Percentiles rank a stretch among this genome's conserved stretches.
Evolutionary conservation across 2,329 filamentous ascomycete genomes (phyloP).

Genomic region (Rutstroemia sp.): DNA sequence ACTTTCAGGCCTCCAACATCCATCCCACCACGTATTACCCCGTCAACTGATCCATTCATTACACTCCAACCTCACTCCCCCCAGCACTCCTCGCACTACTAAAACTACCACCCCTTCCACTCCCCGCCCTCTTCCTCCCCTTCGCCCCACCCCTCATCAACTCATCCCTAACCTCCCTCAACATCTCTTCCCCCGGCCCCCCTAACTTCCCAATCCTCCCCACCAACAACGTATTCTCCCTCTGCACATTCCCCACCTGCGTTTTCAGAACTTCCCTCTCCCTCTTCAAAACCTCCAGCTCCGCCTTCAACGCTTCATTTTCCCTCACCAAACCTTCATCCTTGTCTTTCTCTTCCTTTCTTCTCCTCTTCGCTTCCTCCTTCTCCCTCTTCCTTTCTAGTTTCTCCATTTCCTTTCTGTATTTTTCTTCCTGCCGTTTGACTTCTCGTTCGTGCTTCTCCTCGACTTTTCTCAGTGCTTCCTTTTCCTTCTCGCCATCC

Average conservation of each 20-base stretch:
- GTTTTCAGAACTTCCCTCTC: constrained; percentile 47
- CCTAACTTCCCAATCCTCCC: constrained; percentile 43
- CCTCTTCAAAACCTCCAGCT: constrained; percentile 48
- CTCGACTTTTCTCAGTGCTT: constrained; percentile 47
- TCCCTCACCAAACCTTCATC: constrained; percentile 39
- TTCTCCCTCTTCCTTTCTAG: constrained; percentile 55
- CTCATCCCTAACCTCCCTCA: constrained; percentile 23
- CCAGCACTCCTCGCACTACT: neutral
- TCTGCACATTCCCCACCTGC: constrained; percentile 50
- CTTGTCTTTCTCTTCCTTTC: constrained; percentile 47
- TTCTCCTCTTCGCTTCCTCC: constrained; percentile 53
- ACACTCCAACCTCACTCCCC: neutral
- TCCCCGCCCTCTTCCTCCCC: constrained; percentile 18
- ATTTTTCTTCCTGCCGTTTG: constrained; percentile 60
- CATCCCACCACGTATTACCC: neutral
- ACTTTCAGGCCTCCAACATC: too few relatives aligned
- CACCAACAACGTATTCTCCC: constrained; percentile 51
- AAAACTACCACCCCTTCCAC: constrained; percentile 15
- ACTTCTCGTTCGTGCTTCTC: constrained; percentile 58
- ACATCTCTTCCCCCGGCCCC: constrained; percentile 21
- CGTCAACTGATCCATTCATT: neutral
- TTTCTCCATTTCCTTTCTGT: constrained; percentile 55
- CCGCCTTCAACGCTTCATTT: constrained; percentile 39
- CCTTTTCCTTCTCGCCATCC: constrained; percentile 43
- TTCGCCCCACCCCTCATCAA: constrained; percentile 7